Evolutionary conservation across 2,329 filamentous ascomycete genomes (phyloP).

Genomic region (Akanthomyces dipterigenus): DNA sequence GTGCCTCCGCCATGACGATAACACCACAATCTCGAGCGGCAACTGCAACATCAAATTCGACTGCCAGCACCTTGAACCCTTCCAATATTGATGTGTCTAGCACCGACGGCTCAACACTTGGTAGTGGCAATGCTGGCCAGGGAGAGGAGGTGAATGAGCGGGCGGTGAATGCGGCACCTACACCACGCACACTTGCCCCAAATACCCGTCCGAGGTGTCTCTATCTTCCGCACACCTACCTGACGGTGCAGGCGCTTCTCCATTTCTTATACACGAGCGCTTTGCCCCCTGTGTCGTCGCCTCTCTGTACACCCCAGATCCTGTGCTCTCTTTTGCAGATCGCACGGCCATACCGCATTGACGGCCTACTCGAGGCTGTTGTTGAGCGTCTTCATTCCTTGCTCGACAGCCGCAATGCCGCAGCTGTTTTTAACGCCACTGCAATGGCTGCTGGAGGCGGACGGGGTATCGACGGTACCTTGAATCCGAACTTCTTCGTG

Average conservation of each 20-base stretch:
- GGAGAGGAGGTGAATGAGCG: slow-evolving; percentile 36
- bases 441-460: slow-evolving; percentile 97
- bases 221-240: slow-evolving; percentile 85
- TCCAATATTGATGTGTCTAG: slow-evolving; percentile 40
- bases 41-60: slow-evolving; percentile 41
- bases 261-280: slow-evolving; percentile 92
- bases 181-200: slow-evolving; percentile 50
- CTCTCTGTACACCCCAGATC: slow-evolving; percentile 87
- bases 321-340: slow-evolving; percentile 92
- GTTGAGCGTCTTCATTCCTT: slow-evolving; percentile 85
- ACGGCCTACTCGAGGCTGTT: slow-evolving; percentile 85
- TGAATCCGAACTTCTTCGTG: slow-evolving; percentile 58
- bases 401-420: slow-evolving; percentile 87
- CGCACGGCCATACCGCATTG: slow-evolving; percentile 84
- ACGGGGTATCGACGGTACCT: slow-evolving; percentile 64
- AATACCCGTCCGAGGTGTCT: slow-evolving; percentile 72
- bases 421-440: slow-evolving; percentile 94
- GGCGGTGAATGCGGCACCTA: slow-evolving; percentile 48
- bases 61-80: slow-evolving; percentile 34
- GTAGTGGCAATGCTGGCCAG: slow-evolving; percentile 27
- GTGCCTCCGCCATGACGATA: slow-evolving; percentile 81
- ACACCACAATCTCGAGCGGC: slow-evolving; percentile 57
- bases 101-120: slow-evolving; percentile 24
- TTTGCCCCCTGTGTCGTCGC: slow-evolving; percentile 67
- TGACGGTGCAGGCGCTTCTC: slow-evolving; percentile 83